These are phyloP conservation scores for Colletotrichum siamense DNA, from an alignment of 2,329 filamentous ascomycete species.

Conservation along the genomic window DNA sequence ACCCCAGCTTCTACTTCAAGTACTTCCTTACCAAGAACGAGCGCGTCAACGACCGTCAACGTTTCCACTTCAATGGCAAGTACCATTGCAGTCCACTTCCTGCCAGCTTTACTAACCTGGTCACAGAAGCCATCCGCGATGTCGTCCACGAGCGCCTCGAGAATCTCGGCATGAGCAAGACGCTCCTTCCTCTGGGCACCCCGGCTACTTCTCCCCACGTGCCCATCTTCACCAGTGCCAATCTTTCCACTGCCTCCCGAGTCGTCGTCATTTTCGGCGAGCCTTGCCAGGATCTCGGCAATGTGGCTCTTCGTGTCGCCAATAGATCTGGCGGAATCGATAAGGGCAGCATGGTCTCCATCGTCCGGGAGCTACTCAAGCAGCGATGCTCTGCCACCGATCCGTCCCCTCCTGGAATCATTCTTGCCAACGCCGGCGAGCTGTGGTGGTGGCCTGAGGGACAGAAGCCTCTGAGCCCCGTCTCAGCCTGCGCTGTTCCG, in stretches of 20 bases:
- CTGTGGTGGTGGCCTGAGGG: constrained; percentile 76
- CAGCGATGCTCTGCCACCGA: constrained; percentile 39
- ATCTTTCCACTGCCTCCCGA: constrained; percentile 62
- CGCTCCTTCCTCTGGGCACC: constrained; percentile 66
- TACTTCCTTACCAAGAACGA: constrained; percentile 76
- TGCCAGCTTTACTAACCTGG: background rate
- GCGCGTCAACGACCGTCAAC: constrained; percentile 79
- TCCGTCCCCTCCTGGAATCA: constrained; percentile 57
- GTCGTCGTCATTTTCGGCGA: constrained; percentile 80
- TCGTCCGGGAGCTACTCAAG: constrained; percentile 55
- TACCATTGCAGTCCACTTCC: background rate
- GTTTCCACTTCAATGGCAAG: constrained; percentile 76
- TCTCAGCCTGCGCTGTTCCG: constrained; percentile 63
- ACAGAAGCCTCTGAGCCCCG: constrained; percentile 62
- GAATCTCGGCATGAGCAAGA: constrained; percentile 61
- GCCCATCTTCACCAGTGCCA: constrained; percentile 65
- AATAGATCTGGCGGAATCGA: constrained; percentile 69
- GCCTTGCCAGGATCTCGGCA: constrained; percentile 71
- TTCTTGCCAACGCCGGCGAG: constrained; percentile 82
- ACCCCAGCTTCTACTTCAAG: constrained; percentile 74
- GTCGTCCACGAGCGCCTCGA: constrained; percentile 69
- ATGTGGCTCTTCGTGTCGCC: constrained; percentile 74
- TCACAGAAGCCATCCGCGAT: constrained; percentile 64
- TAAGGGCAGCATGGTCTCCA: constrained; percentile 71
- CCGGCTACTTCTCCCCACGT: constrained; percentile 59